Evolutionary conservation across 176 grass and related monocot genomes (phyloP), one percentile per base, ranked within the genome.

Genomic region (Zoysia pacifica): DNA sequence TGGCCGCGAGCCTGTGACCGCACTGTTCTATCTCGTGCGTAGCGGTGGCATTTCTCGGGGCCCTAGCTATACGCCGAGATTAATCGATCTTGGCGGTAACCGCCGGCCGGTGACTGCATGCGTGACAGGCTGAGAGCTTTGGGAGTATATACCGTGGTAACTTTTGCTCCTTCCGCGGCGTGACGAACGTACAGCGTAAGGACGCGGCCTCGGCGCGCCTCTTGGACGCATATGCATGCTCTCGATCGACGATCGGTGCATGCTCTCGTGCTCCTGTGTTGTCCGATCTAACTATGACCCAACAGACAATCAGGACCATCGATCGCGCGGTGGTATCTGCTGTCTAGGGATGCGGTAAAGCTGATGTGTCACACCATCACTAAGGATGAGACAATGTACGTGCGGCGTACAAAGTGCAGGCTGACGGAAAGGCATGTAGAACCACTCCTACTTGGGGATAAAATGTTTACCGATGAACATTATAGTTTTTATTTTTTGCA

Each of bases 331-430:
- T 49, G 62, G 20, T 48, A 19, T 72, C 80, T 87, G 62, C 15
- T 48, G 38, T 72, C 80, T 87, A 79, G 86, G 74, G 86, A 87
- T 83, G 28, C 41, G 77, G 65, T 71, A 89, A 89, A 85, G 81
- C 43, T 85, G 62, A 73, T 74, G 5, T 39, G 10, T 19, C 86
- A 66, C 67, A 36, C 62, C 62, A 7, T 44, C 65, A 3, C n/a
- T 60, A 18, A 12, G 39, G 55, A 19, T 58, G 18, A 8, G 18
- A 58, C 55, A 58, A 58, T 19, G 18, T 9, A 58, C 1, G 15
- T 55, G 18, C 52, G 15, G 52, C 14, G 52, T 16, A 55, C 52
- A 55, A 52, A 52, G 12, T 52, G 50, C 3, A 52, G 50, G 14
- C 11, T 52, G 50, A 14, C 28, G 28, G 28, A 28, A 28, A 28